A percentile compares a stretch with the other conserved stretches of the same genome.
These are phyloP conservation scores for Trametes cingulata DNA, from an alignment of 768 basidiomycete genomes.

Conservation along the genomic window DNA sequence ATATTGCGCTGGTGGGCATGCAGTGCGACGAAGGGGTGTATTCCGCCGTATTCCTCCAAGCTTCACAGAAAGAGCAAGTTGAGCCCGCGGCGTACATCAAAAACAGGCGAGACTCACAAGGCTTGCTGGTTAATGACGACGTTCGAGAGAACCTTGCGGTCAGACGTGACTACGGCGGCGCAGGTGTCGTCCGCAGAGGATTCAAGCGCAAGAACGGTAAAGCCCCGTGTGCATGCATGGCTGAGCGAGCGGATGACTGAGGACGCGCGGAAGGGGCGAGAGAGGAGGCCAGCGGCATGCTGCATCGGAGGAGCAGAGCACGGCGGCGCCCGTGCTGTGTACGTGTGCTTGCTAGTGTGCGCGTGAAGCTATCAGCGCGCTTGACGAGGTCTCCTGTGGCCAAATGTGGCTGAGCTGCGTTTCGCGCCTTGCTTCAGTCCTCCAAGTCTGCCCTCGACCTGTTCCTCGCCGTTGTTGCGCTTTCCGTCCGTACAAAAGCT, in stretches of 20 bases:
- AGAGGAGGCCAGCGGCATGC: neutral
- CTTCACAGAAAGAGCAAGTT: conserved; percentile 34
- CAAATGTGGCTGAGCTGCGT: too few relatives aligned
- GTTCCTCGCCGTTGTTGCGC: too few relatives aligned
- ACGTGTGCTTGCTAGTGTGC: too few relatives aligned
- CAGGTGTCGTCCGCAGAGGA: conserved; percentile 95
- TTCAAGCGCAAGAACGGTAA: conserved; percentile 78
- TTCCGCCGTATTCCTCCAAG: conserved; percentile 66
- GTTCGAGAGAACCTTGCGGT: conserved; percentile 73
- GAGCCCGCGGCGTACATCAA: neutral
- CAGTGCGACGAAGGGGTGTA: conserved; percentile 78
- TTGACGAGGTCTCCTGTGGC: too few relatives aligned
- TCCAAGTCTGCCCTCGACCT: too few relatives aligned
- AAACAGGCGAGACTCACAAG: conserved; percentile 41
- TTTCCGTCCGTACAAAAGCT: too few relatives aligned
- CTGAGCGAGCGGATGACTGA: neutral
- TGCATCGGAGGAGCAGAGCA: neutral
- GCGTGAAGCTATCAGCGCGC: too few relatives aligned
- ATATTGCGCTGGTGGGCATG: conserved; percentile 78
- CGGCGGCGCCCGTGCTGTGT: too few relatives aligned
- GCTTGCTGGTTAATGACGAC: conserved; percentile 83
- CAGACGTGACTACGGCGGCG: conserved; percentile 78
- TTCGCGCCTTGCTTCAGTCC: too few relatives aligned
- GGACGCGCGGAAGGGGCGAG: neutral
- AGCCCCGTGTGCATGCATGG: conserved; percentile 22